Base-by-base conservation (phyloP, 2,329 filamentous ascomycete species). In the Trichoderma simmonsii region DNA sequence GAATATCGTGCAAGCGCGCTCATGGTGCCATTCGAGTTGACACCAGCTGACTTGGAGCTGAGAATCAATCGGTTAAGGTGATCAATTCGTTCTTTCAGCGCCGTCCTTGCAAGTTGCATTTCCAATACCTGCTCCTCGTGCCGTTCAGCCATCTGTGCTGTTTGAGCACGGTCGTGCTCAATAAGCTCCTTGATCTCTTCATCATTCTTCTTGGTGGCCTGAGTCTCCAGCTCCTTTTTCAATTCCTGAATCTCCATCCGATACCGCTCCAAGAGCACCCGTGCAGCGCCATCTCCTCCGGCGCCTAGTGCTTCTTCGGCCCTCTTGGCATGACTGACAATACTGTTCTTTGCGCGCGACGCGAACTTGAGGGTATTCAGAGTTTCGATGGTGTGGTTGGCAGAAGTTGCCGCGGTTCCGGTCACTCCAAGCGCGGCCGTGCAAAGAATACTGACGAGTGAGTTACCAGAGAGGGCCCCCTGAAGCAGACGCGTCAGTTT, bases 81-180 rank as follows among this genome's bases (percentile, higher is more conserved):
- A 80, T 98, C 95, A 77, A 99, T 99, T 34, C 96, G 91, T 84
- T 99, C 96, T 81, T 98, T 99, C 70, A 99, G 84, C 0, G 96
- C 96, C 1, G 96, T 99, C 56, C 96, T 90, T 36, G 96, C 96
- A 61, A 99, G 88, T 80, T 99, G 96, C 93, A 99, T 98, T 82
- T 99, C 96, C 70, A 99, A 86, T 88, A 99, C 95, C 81, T 99
- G 96, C 83, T 98, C 96, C 79, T 98, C 95, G 76, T 98, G 96
- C 51, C 94, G 90, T 75, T 93, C 89, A 75, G 94, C 91, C 8
- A 93, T 92, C 81, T 98, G 93, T 76, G 92, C 89, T 80, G 96
- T 91, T 21, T 91, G 86, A 54, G 86, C 90, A 75, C 91, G 88
- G 77, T 96, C 93, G 77, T 93, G 89, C 63, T 90, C 89, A 73